These are phyloP conservation scores for Tricholoma bakamatsutake DNA, from an alignment of 768 basidiomycete genomes.

Conservation along the genomic window DNA sequence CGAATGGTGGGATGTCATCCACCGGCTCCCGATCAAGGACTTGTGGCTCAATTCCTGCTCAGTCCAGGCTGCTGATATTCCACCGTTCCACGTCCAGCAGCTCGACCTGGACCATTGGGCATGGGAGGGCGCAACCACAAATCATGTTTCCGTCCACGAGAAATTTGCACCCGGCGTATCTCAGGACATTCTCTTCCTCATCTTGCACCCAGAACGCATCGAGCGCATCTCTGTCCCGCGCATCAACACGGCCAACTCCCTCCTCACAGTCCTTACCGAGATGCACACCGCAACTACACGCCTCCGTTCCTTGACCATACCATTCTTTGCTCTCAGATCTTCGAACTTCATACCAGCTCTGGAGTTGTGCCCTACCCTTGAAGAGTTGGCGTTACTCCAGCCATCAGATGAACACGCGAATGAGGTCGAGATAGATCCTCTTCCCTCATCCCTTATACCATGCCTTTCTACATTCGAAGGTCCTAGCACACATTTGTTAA, in stretches of 20 bases:
- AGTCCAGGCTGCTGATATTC: conserved; percentile 8
- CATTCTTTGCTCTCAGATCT: conserved; percentile 21
- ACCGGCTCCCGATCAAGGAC: conserved; percentile 20
- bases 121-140: conserved; percentile 28
- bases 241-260: conserved; percentile 23
- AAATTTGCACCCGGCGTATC: conserved; percentile 24
- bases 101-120: conserved; percentile 33
- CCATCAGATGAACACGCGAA: conserved; percentile 19
- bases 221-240: conserved; percentile 27
- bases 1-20: conserved; percentile 26
- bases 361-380: conserved; percentile 22
- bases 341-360: conserved; percentile 21
- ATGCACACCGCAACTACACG: conserved; percentile 13
- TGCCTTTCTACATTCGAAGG: conserved; percentile 23
- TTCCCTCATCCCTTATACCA: conserved; percentile 17
- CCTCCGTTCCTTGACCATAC: conserved; percentile 19
- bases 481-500: conserved; percentile 20
- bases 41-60: conserved; percentile 30
- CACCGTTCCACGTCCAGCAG: conserved; percentile 15
- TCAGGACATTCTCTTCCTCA: conserved; percentile 18
- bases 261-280: conserved; percentile 19
- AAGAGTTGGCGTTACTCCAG: conserved; percentile 25
- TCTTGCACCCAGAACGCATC: conserved; percentile 23
- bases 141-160: conserved; percentile 30
- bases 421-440: conserved; percentile 11